A percentile compares a stretch with the other conserved stretches of the same genome.
Conservation (phyloP, 257 asterid species). For the Oldenlandia corymbosa region DNA sequence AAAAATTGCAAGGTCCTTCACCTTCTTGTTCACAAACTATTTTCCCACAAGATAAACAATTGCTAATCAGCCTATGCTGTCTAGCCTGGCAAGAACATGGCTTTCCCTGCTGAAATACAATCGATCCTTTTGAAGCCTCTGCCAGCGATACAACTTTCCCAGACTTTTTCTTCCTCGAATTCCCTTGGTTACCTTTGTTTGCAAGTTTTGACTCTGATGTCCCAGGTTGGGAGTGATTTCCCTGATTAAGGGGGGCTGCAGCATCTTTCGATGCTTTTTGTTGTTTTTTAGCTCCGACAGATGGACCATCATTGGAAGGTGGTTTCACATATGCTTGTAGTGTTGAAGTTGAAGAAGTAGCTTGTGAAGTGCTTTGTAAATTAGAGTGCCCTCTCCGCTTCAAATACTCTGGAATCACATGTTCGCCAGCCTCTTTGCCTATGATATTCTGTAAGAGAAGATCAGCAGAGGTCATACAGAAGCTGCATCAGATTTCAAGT, state of each 20-base stretch:
- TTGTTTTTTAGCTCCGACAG: conserved; percentile 39
- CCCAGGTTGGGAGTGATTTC: conserved; percentile 29
- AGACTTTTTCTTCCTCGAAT: conserved; percentile 70
- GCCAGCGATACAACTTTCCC: conserved; percentile 84
- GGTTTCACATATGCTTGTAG: conserved; percentile 80
- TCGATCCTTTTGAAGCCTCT: conserved; percentile 91
- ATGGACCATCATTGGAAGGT: conserved; percentile 42
- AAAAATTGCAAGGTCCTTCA: conserved; percentile 88
- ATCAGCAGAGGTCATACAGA: conserved; percentile 3
- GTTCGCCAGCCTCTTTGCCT: conserved; percentile 76
- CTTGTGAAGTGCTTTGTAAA: conserved; percentile 22
- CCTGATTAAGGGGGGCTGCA: conserved; percentile 33
- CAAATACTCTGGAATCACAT: conserved; percentile 66
- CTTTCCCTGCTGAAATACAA: conserved; percentile 84
- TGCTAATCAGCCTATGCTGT: conserved; percentile 71
- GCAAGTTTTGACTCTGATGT: conserved; percentile 32
- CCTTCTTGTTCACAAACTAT: conserved; percentile 97
- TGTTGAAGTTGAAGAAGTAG: conserved; percentile 43
- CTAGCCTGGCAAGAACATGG: conserved; percentile 98
- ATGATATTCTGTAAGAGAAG: conserved; percentile 54
- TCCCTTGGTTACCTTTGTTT: conserved; percentile 31
- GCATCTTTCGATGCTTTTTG: conserved; percentile 53
- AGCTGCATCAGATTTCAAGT: not conserved
- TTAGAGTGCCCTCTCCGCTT: conserved; percentile 68
- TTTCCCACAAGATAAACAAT: conserved; percentile 92